Evolutionary conservation across 2,329 filamentous ascomycete species (phyloP), one percentile per base, ranked within the genome.

Genomic region (Neocucurbitaria cava): DNA sequence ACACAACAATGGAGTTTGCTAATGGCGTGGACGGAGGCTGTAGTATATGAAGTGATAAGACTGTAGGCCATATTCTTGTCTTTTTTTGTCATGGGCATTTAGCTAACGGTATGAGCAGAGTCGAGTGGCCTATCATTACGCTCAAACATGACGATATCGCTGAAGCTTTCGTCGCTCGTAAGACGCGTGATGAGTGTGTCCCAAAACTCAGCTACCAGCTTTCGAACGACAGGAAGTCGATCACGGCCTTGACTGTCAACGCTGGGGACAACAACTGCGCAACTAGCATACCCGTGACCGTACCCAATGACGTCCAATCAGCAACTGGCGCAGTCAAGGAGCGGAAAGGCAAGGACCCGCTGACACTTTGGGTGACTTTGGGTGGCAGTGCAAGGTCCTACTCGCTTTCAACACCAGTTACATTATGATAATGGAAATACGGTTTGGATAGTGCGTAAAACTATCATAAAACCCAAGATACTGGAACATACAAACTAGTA

Each of bases 71-170:
- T 26, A 9, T 26, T 9, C 9, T 26, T 26, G 24, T 26, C 9
- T 9, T 26, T 26, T 5, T 5, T 5, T 26, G 24, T 26, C n/a
- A 26, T 36, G 5, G 5, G 15, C 15, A 36, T 15, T 5, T 5
- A n/a, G 33, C 33, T 36, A 11, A 36, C 11, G 5, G 15, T 13
- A 36, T 18, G 7, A 8, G 5, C 5, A 30, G 59, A 52, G 3
- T 45, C 60, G 39, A 26, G 5, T 85, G 82, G 82, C 82, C 82
- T 2, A 64, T 86, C 6, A 73, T 82, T 7, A 82, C 81, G 2
- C 68, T 82, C 55, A 85, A 81, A 52, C 83, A 85, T 50, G 79
- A 84, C 54, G 80, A 85, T 44, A 77, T 80, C 61, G 83, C 80
- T 9, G 68, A 70, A 3, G 65, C 73, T 5, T 85, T 86, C 70